Evolutionary conservation across 2,329 filamentous ascomycete genomes (phyloP), one percentile per base, ranked within the genome.

Genomic region (Bisporella sp.): DNA sequence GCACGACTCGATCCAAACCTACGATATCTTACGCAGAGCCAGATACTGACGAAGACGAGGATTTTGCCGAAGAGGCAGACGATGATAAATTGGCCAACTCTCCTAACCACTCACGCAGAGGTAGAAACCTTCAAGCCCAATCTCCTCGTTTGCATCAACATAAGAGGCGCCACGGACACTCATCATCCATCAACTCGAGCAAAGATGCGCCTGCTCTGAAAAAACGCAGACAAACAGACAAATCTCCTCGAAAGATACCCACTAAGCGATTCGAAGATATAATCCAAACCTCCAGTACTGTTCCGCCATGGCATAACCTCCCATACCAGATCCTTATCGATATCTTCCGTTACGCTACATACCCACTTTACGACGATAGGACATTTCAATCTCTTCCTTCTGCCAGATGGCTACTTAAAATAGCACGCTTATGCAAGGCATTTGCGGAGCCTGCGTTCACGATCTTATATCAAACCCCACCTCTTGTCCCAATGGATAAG

Each of bases 381-480:
- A 72, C 60, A 46, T 69, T 70, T 55, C 66, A 65, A 32, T 69
- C 72, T 21, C 68, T 69, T 5, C 44, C 63, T 1, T 73, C 72
- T 9, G 72, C 75, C 12, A 59, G 74, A 59, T 89, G 85, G 85
- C 76, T 95, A 5, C 67, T 85, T 7, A 71, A 73, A n/a, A 70
- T 78, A 42, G 81, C 85, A 35, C 73, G 75, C 2, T 69, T 81
- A 12, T 91, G 84, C 58, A 78, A 73, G 46, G 66, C 74, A 2
- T 89, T 91, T 51, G 70, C 78, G 0, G 87, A 90, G 59, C 85
- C 89, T 5, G 87, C 87, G 1, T 68, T 93, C 46, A 82, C 82
- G 5, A 84, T 80, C 1, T 72, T 95, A 5, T 93, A 93, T 64
- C 73, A 77, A 44, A 79, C 74, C 5, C 87, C 87, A 6, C 82